phyloP scores from a whole-genome alignment of 148 eudicot genomes.

The Persicaria tinctoria region DNA sequence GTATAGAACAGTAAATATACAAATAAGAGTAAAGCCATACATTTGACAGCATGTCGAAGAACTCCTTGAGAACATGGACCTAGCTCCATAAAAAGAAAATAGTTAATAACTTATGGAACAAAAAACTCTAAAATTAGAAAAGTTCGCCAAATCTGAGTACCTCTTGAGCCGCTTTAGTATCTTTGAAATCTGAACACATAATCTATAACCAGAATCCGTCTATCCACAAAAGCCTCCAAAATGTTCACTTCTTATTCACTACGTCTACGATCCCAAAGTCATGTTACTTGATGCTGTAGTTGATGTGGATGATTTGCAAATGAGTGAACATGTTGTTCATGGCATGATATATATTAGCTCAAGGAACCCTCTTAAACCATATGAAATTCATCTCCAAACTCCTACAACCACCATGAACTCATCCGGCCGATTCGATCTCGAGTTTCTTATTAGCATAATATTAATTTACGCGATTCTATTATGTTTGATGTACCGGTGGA shows the following conservation, averaged over 20 bases:
- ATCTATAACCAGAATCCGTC: not conserved
- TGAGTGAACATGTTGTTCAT: not conserved
- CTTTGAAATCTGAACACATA: constrained; percentile 39
- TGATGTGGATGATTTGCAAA: not conserved
- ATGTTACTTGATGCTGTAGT: not conserved
- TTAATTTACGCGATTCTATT: too few species aligned
- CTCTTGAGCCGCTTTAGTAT: constrained; percentile 98
- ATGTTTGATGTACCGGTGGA: too few species aligned
- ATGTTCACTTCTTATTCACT: not conserved
- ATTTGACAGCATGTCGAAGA: constrained; percentile 91
- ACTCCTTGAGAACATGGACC: constrained; percentile 90
- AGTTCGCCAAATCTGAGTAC: constrained; percentile 27
- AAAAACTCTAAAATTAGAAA: not conserved
- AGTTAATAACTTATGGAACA: not conserved
- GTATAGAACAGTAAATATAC: constrained; percentile 17
- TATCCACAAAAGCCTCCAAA: not conserved
- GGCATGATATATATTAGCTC: not conserved
- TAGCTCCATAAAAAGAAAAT: constrained; percentile 17
- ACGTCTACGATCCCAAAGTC: not conserved
- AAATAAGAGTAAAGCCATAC: constrained; percentile 54
- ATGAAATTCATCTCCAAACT: not conserved
- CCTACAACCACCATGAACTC: too few species aligned
- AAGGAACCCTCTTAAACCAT: not conserved
- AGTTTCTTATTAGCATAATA: too few species aligned
- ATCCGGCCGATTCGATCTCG: too few species aligned